Evolutionary conservation across 2,329 filamentous ascomycete genomes (phyloP).

Genomic region (Orbilia javanica): DNA sequence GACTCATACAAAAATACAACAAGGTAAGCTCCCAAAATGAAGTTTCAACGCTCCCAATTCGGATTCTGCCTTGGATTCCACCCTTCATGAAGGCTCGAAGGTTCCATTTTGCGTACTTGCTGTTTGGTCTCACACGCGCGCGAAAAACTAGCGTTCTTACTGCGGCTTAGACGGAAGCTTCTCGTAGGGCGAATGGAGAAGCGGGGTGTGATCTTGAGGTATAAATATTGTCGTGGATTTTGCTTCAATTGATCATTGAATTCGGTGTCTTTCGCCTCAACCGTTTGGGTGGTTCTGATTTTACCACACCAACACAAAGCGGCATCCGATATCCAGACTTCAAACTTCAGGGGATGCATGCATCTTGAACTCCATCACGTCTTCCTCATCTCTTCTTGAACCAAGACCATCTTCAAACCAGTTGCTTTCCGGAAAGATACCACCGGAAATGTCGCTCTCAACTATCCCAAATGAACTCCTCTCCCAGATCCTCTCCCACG

Average conservation of each 20-base stretch:
- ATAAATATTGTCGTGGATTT: background rate
- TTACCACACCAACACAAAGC: constrained; percentile 2
- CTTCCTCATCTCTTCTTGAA: too few species aligned
- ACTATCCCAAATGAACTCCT: constrained; percentile 31
- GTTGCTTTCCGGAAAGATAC: too few species aligned
- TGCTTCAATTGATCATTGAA: background rate
- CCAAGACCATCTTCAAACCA: background rate
- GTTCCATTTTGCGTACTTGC: background rate
- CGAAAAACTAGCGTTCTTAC: too few species aligned
- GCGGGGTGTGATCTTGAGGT: background rate
- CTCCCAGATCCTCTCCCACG: constrained; percentile 34
- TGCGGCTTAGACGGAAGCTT: constrained; percentile 15
- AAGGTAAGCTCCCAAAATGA: background rate
- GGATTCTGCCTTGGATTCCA: constrained; percentile 20
- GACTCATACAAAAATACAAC: constrained; percentile 4
- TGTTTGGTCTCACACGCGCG: too few species aligned
- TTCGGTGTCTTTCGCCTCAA: background rate
- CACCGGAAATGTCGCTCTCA: constrained; percentile 25
- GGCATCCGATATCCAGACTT: background rate
- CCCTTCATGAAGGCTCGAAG: constrained; percentile 26
- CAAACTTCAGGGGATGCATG: background rate
- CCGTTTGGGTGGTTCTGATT: background rate
- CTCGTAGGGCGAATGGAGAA: background rate
- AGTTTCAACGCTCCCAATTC: too few species aligned
- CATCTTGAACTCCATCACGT: background rate